phyloP scores from a whole-genome alignment of 2,329 filamentous ascomycete genomes.

The Biscogniauxia mediterranea region DNA sequence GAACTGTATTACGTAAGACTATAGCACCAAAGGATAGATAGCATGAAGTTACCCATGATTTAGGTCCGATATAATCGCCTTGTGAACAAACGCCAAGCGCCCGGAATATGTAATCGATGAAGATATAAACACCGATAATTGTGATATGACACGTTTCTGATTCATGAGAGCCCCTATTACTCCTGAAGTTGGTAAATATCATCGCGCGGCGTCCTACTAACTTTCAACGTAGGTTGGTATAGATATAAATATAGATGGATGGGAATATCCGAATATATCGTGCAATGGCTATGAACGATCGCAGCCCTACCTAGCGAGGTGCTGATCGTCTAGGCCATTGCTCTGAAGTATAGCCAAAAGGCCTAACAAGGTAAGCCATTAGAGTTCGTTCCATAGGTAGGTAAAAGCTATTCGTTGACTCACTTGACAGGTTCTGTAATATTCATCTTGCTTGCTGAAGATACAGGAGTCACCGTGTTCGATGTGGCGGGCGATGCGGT shows the following conservation, averaged over 20 bases:
- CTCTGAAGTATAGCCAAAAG: slow-evolving; percentile 32
- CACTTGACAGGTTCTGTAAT: slow-evolving; percentile 26
- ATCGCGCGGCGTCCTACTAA: neutral
- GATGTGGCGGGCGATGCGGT: slow-evolving; percentile 16
- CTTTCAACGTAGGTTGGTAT: neutral
- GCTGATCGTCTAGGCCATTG: slow-evolving; percentile 34
- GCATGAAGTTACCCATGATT: neutral
- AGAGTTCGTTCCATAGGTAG: neutral
- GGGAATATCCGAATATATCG: neutral
- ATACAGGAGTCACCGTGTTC: slow-evolving; percentile 14
- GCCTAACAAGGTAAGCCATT: slow-evolving; percentile 20
- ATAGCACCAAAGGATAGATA: neutral
- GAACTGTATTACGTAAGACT: neutral
- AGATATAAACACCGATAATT: neutral
- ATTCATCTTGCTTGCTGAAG: slow-evolving; percentile 8
- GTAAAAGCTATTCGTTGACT: slow-evolving; percentile 4
- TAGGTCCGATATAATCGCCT: no score
- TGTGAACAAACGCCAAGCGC: neutral
- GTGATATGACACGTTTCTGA: neutral
- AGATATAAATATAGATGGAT: neutral
- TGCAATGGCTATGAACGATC: neutral
- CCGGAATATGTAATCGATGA: neutral
- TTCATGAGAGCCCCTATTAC: neutral
- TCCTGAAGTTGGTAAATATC: neutral
- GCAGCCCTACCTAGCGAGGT: slow-evolving; percentile 18